A percentile compares a stretch with the other conserved stretches of the same genome.
Evolutionary conservation across 257 asterid genomes (phyloP).

Genomic region (Misopates orontium): DNA sequence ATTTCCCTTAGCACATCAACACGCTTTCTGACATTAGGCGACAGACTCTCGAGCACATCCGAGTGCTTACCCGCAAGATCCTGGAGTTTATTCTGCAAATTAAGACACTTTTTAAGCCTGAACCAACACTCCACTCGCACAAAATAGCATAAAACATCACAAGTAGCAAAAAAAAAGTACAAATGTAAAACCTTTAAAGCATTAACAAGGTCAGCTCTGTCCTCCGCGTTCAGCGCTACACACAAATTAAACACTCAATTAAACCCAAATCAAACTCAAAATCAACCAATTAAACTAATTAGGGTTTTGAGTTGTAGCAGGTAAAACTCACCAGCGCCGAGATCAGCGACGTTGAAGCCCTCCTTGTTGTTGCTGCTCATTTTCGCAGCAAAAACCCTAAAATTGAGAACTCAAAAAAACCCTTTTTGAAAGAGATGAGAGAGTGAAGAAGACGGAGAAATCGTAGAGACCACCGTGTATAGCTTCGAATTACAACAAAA

Average conservation of each 20-base stretch:
- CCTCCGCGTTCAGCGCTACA: constrained; percentile 67
- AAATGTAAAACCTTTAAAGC: constrained; percentile 54
- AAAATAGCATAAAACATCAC: not conserved
- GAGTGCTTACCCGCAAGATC: constrained; percentile 67
- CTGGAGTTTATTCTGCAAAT: constrained; percentile 60
- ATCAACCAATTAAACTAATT: not conserved
- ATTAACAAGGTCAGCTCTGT: constrained; percentile 68
- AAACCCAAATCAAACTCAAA: constrained; percentile 12
- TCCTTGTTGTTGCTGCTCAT: constrained; percentile 51
- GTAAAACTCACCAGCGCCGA: constrained; percentile 36
- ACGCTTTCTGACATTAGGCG: constrained; percentile 59
- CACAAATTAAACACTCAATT: constrained; percentile 6
- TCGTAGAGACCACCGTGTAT: not conserved
- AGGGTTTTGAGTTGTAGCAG: not conserved
- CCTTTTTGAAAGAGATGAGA: constrained; percentile 15
- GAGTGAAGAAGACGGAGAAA: not conserved
- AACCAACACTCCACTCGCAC: not conserved
- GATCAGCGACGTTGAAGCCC: constrained; percentile 46
- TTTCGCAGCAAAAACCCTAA: constrained; percentile 31
- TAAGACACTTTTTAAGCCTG: not conserved
- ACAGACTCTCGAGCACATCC: constrained; percentile 55
- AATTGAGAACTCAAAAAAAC: constrained; percentile 29
- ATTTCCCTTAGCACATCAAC: constrained; percentile 63
- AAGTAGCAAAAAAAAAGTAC: no score
- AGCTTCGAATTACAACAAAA: not conserved